Base-by-base conservation (phyloP, 2,329 filamentous ascomycete species). In the Stagonosporopsis rhizophila region DNA sequence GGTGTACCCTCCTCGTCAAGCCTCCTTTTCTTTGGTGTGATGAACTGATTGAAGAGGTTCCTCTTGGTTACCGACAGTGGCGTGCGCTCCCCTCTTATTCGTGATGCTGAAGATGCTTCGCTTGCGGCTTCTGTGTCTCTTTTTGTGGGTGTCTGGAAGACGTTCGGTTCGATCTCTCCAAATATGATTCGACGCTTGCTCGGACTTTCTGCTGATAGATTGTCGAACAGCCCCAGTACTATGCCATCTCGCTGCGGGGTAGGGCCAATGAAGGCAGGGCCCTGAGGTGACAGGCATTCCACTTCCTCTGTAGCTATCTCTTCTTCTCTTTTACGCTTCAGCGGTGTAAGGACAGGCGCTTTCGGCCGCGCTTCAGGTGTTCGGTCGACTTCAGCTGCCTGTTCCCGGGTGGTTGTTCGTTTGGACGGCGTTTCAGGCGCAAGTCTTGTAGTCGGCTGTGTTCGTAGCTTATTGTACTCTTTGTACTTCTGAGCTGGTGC, bases 231-330 rank as follows among this genome's bases (percentile, higher is more conserved):
- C 4, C 91, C 90, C 2, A 95, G 80, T 1, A 92, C 87, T 19
- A 85, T 85, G 25, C 91, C 91, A 71, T 94, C 89, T 59, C 87
- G 86, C 68, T 94, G 91, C 3, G 91, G 91, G 12, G 91, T 95
- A 1, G 91, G 91, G 2, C 89, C 90, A 58, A 95, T 84, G 38
- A 74, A 61, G 9, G 61, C 51, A 40, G 72, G 73, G 6, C 69
- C 69, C 59, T 73, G 67, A 20, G 70, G 70, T 4, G 73, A 74
- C 7, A 72, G 52, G 7, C 64, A 49, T 30, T 70, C 57, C 14
- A 53, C 44, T 4, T 53, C 62, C 34, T 69, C 67, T 23, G 48
- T 8, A 14, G 46, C 27, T 25, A 58, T 35, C 2, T 62, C 65
- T 2, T 69, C 63, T n/a, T 65, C 65, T 19, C 64, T 66, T 42